phyloP scores from a whole-genome alignment of 306 rosid genomes.

The Cucurbita ficifolia region DNA sequence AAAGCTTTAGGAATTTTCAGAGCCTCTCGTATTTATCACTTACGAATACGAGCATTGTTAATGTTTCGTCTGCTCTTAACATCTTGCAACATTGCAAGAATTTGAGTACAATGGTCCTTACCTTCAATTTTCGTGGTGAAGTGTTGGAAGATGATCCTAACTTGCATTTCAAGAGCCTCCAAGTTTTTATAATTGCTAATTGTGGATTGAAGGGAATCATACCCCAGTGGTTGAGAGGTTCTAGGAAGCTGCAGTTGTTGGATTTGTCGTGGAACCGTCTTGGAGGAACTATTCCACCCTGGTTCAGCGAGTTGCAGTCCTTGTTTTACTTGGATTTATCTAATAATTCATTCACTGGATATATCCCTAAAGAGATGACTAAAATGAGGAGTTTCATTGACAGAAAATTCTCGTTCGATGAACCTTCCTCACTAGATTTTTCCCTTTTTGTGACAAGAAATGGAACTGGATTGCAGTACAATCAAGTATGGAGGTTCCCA shows the following conservation, averaged over 20 bases:
- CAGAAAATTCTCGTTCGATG: neutral
- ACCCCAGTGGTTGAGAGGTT: slow-evolving; percentile 32
- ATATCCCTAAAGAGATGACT: slow-evolving; percentile 12
- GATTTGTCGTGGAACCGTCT: slow-evolving; percentile 35
- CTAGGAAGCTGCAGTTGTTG: slow-evolving; percentile 23
- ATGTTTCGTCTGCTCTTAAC: slow-evolving; percentile 19
- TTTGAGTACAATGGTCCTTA: slow-evolving; percentile 12
- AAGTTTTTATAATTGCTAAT: slow-evolving; percentile 15
- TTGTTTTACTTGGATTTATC: slow-evolving; percentile 20
- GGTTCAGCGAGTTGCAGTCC: slow-evolving; percentile 17
- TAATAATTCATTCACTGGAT: slow-evolving; percentile 27
- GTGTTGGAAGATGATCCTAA: slow-evolving; percentile 11
- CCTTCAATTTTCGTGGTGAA: slow-evolving; percentile 18
- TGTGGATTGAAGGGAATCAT: slow-evolving; percentile 25
- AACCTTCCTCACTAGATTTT: neutral
- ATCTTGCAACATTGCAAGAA: slow-evolving; percentile 23
- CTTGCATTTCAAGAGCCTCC: slow-evolving; percentile 17
- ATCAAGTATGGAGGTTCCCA: neutral
- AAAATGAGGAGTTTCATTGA: neutral
- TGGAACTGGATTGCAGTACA: slow-evolving; percentile 2
- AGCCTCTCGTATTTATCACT: slow-evolving; percentile 16
- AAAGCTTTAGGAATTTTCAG: slow-evolving; percentile 10
- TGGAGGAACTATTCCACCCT: slow-evolving; percentile 16
- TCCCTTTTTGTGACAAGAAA: neutral
- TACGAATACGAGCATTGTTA: slow-evolving; percentile 5